Percentiles rank a stretch among this genome's conserved stretches.
phyloP scores from a whole-genome alignment of 2,329 filamentous ascomycete genomes.

The Sclerotinia nivalis region DNA sequence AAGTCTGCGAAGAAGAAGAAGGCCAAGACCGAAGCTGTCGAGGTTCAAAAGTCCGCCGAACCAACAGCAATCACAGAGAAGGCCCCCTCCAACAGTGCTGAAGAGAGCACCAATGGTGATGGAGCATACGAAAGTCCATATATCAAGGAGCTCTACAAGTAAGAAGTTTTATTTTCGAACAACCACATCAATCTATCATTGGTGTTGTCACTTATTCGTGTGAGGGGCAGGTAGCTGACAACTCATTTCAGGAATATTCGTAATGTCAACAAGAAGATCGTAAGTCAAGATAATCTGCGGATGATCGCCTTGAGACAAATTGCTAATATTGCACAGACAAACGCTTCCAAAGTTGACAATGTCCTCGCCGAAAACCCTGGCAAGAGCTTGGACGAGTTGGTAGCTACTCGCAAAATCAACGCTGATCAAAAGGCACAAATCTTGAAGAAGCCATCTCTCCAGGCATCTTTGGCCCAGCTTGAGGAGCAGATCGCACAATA shows the following conservation, averaged over 20 bases:
- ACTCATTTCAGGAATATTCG: slow-evolving; percentile 71
- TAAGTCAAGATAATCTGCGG: slow-evolving; percentile 49
- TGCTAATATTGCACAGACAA: slow-evolving; percentile 52
- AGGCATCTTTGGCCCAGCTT: slow-evolving; percentile 65
- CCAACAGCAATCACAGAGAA: slow-evolving; percentile 53
- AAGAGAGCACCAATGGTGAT: slow-evolving; percentile 47
- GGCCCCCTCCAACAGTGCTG: slow-evolving; percentile 50
- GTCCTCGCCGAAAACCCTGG: slow-evolving; percentile 68
- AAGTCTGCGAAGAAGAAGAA: slow-evolving; percentile 72
- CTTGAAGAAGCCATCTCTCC: slow-evolving; percentile 73
- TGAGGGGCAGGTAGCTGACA: slow-evolving; percentile 17
- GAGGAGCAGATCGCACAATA: slow-evolving; percentile 75
- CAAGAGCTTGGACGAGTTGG: slow-evolving; percentile 72
- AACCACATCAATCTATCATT: slow-evolving; percentile 19
- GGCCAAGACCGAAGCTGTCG: slow-evolving; percentile 54
- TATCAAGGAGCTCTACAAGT: slow-evolving; percentile 91
- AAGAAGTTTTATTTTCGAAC: slow-evolving; percentile 42
- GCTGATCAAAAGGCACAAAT: slow-evolving; percentile 75
- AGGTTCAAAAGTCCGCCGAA: slow-evolving; percentile 50
- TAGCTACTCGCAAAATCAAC: slow-evolving; percentile 73
- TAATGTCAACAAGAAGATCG: slow-evolving; percentile 92
- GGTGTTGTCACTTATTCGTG: not conserved
- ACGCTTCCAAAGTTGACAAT: slow-evolving; percentile 70
- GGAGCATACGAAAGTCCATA: slow-evolving; percentile 71
- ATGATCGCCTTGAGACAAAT: not conserved